A percentile compares a stretch with the other conserved stretches of the same genome.
Evolutionary conservation across 345 rosid species (phyloP).

Genomic region (Murraya paniculata): DNA sequence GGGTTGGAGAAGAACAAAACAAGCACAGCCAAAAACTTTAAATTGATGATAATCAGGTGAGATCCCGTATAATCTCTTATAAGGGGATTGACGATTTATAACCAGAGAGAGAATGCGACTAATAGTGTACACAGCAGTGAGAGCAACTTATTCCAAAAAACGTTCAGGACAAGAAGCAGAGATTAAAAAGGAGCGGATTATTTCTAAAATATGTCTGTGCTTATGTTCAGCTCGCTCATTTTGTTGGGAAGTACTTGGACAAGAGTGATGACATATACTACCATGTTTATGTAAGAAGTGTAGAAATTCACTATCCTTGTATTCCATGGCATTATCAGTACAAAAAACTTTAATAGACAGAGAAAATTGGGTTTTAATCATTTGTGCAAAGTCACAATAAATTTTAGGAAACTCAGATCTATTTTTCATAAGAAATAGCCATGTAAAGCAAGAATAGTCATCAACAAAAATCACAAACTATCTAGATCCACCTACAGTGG

Average conservation of each 20-base stretch:
- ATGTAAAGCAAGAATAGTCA: not conserved
- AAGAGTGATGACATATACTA: not conserved
- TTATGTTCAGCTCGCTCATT: conserved; percentile 8
- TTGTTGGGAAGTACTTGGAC: conserved; percentile 7
- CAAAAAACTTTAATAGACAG: not conserved
- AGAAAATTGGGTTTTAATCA: no score
- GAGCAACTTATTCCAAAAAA: not conserved
- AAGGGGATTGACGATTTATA: not conserved
- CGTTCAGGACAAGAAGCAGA: not conserved
- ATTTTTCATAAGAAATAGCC: not conserved
- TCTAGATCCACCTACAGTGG: no score
- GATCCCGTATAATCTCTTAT: not conserved
- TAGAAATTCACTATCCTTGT: not conserved
- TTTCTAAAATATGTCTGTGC: conserved; percentile 1
- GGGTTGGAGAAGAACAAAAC: not conserved
- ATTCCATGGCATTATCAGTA: not conserved
- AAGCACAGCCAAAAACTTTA: not conserved
- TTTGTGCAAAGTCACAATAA: no score
- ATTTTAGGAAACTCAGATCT: not conserved
- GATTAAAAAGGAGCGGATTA: not conserved
- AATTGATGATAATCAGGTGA: not conserved
- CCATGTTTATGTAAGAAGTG: not conserved
- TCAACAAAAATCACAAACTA: not conserved
- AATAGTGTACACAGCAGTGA: not conserved
- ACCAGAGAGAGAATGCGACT: not conserved